Conservation (phyloP, 2,329 filamentous ascomycete species). For the Falciphora oryzae region DNA sequence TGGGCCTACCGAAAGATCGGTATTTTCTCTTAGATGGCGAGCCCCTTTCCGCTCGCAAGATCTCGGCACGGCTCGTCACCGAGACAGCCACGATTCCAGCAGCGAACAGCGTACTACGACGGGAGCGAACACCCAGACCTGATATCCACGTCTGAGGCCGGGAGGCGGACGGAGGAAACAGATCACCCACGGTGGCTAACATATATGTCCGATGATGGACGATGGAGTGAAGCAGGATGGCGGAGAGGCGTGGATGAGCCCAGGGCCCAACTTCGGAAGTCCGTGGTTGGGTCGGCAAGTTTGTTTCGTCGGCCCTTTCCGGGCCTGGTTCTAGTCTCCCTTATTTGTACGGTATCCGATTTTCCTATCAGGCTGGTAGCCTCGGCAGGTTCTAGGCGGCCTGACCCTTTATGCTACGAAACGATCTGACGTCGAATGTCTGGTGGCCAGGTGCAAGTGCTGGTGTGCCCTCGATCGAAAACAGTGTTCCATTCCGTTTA, state of each 20-base stretch:
- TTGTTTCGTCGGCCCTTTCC: background rate
- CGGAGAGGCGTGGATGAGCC: background rate
- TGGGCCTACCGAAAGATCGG: constrained; percentile 3
- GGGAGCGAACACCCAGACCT: too few relatives aligned
- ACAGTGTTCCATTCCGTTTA: background rate
- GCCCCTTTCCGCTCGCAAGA: background rate
- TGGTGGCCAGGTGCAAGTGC: too few relatives aligned
- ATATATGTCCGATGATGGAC: background rate
- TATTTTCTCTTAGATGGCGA: background rate
- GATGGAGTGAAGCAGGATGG: background rate
- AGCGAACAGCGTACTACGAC: background rate
- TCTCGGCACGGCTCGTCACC: too few relatives aligned
- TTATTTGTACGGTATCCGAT: background rate
- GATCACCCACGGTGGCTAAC: background rate
- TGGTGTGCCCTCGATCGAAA: too few relatives aligned
- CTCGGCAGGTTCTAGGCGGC: background rate
- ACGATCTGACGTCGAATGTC: too few relatives aligned
- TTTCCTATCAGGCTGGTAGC: background rate
- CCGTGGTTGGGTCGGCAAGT: background rate
- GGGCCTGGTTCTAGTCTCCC: background rate
- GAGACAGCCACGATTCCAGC: background rate
- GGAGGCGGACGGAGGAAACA: background rate
- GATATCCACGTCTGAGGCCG: too few relatives aligned
- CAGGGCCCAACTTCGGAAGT: background rate
- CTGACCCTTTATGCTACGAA: background rate